These are phyloP conservation scores for Athelia psychrophila DNA, from an alignment of 1,284 basidiomycete genomes.

Conservation along the genomic window DNA sequence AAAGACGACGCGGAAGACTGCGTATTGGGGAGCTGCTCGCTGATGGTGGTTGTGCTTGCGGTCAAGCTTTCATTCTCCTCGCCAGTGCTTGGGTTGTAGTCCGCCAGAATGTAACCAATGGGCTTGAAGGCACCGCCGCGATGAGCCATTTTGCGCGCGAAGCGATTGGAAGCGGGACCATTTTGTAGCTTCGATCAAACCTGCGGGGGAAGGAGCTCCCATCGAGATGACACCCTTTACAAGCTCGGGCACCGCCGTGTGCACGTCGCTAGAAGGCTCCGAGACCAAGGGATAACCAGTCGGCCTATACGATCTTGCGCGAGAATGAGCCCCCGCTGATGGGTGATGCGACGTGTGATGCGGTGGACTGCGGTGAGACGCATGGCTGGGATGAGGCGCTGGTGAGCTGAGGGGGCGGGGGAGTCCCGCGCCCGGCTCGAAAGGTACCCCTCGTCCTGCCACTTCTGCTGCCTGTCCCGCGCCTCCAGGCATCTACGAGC, in stretches of 20 bases:
- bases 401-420: too few relatives aligned
- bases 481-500: too few relatives aligned
- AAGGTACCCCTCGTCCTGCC: too few relatives aligned
- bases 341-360: too few relatives aligned
- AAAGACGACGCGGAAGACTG: slow-evolving; percentile 88
- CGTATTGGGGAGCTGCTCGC: slow-evolving; percentile 51
- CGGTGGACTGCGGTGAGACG: too few relatives aligned
- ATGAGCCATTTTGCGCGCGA: slow-evolving; percentile 88
- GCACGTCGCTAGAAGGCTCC: slow-evolving; percentile 62
- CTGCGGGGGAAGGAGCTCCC: slow-evolving; percentile 82
- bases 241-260: too few relatives aligned
- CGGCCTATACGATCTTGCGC: too few relatives aligned
- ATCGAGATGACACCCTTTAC: too few relatives aligned
- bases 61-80: slow-evolving; percentile 10
- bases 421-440: too few relatives aligned
- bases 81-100: slow-evolving; percentile 41
- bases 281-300: slow-evolving; percentile 88
- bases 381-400: too few relatives aligned
- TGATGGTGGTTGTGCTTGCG: slow-evolving; percentile 5
- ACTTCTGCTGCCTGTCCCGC: too few relatives aligned
- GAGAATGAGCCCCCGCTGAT: too few relatives aligned
- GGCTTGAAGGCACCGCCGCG: slow-evolving; percentile 72
- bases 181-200: slow-evolving; percentile 65
- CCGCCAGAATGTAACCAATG: slow-evolving; percentile 78
- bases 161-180: slow-evolving; percentile 78